Evolutionary conservation across 2,329 filamentous ascomycete species (phyloP).

Genomic region (Diaporthe aspalathi): DNA sequence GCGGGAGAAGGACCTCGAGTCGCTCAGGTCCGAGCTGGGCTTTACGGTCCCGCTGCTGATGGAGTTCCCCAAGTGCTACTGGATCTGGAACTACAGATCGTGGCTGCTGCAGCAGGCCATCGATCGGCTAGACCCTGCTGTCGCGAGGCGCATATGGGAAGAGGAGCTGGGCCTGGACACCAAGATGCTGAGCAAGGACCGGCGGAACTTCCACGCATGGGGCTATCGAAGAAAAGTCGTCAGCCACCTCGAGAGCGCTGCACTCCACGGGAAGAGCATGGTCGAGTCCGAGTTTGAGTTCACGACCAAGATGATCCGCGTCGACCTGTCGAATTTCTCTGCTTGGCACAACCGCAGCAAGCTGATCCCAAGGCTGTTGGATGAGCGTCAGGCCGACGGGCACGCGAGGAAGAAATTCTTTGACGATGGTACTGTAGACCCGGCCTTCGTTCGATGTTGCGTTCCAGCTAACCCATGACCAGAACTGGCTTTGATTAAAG

Average conservation of each 20-base stretch:
- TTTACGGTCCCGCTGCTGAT: constrained; percentile 88
- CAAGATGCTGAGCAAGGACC: constrained; percentile 90
- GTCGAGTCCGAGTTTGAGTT: constrained; percentile 87
- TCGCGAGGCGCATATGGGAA: constrained; percentile 79
- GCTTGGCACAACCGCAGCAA: constrained; percentile 94
- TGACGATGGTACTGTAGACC: constrained; percentile 67
- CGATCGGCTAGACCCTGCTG: constrained; percentile 64
- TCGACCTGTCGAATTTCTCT: constrained; percentile 94
- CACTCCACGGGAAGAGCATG: constrained; percentile 69
- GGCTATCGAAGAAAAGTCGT: constrained; percentile 87
- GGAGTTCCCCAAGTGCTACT: constrained; percentile 96
- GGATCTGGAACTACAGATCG: constrained; percentile 96
- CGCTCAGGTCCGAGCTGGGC: constrained; percentile 78
- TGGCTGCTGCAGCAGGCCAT: constrained; percentile 85
- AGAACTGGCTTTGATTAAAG: constrained; percentile 81
- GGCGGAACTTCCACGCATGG: constrained; percentile 97
- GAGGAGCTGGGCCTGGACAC: constrained; percentile 84
- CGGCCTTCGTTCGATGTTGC: background rate
- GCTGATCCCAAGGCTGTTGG: constrained; percentile 80
- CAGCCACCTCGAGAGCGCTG: constrained; percentile 73
- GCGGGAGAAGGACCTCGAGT: constrained; percentile 52
- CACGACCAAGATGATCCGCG: constrained; percentile 86
- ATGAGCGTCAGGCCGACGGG: constrained; percentile 75
- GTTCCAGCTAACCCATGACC: background rate
- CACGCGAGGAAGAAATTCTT: constrained; percentile 75